Conservation (phyloP, 306 rosid species). For the Alnus glutinosa region DNA sequence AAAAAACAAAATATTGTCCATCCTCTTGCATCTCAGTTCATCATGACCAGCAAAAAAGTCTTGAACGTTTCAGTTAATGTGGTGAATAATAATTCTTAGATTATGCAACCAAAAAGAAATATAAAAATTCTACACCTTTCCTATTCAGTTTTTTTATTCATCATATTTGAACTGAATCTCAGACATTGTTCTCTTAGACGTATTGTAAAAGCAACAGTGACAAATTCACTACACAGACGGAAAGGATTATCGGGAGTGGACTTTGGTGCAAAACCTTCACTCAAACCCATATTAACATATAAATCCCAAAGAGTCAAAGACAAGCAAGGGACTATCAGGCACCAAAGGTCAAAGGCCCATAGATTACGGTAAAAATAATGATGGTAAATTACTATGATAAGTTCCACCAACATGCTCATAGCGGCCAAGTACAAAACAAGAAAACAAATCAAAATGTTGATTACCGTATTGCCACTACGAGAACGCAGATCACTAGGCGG, state of each 20-base stretch:
- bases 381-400: neutral
- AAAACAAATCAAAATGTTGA: slow-evolving; percentile 10
- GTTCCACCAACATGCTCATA: neutral
- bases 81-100: neutral
- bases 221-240: neutral
- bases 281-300: neutral
- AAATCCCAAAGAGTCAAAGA: no score
- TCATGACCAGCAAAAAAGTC: slow-evolving; percentile 10
- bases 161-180: neutral
- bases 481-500: slow-evolving; percentile 39
- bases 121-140: neutral
- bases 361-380: neutral
- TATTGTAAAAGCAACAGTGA: neutral
- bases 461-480: slow-evolving; percentile 64
- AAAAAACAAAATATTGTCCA: neutral
- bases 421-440: neutral
- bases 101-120: neutral
- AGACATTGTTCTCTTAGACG: neutral
- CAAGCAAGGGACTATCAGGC: neutral
- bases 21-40: neutral
- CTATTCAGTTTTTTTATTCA: neutral
- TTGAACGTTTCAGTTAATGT: neutral
- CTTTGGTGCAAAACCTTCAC: neutral
- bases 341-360: neutral
- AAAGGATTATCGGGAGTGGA: neutral